Evolutionary conservation across 2,329 filamentous ascomycete genomes (phyloP).

Genomic region (Monosporascus cannonballus): DNA sequence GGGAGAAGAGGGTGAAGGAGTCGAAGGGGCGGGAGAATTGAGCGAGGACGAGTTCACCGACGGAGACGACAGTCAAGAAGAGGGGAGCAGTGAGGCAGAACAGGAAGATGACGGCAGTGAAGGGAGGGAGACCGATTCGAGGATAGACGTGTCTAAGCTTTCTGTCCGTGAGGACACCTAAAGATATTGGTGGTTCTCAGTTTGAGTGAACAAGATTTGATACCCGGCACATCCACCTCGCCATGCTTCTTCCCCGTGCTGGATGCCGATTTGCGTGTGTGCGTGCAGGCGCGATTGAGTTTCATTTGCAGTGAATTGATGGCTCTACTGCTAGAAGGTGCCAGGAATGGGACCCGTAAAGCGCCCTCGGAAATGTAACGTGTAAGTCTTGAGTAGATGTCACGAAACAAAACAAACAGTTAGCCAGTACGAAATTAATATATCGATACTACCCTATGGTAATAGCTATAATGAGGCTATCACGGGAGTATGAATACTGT

Average conservation of each 20-base stretch:
- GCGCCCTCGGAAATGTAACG: no score
- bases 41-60: constrained; percentile 23
- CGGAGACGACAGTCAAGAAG: constrained; percentile 29
- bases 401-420: not conserved
- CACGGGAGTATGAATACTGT: not conserved
- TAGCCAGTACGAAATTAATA: not conserved
- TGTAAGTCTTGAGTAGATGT: no score
- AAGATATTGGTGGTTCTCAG: not conserved
- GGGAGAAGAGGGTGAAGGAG: constrained; percentile 32
- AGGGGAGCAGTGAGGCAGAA: constrained; percentile 19
- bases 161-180: constrained; percentile 20
- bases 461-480: not conserved
- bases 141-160: constrained; percentile 18
- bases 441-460: not conserved
- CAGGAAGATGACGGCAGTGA: constrained; percentile 20
- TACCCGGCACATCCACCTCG: not conserved
- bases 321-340: no score
- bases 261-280: no score
- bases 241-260: not conserved
- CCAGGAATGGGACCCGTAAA: no score
- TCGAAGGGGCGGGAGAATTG: constrained; percentile 26
- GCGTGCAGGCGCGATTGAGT: no score
- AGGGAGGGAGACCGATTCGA: constrained; percentile 17
- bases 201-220: not conserved
- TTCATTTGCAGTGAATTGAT: no score